These are phyloP conservation scores for Myxozyma nipponensis DNA, from an alignment of 805 yeast genomes.

Conservation along the genomic window DNA sequence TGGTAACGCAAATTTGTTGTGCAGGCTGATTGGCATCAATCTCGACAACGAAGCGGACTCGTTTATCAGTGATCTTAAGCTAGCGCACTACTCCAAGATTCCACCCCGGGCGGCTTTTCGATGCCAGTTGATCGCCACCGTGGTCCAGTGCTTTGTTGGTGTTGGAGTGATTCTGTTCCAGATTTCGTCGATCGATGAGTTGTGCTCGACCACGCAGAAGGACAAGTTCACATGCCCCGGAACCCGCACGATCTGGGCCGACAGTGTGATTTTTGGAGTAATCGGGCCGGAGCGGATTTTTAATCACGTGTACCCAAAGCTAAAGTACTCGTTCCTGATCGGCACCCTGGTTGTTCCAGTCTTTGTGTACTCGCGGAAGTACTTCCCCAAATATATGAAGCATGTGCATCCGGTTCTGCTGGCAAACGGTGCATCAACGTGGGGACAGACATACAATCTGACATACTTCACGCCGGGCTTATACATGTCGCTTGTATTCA, in stretches of 20 bases:
- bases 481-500: constrained; percentile 39
- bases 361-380: constrained; percentile 4
- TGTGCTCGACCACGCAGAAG: constrained; percentile 40
- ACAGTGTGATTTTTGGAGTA: constrained; percentile 54
- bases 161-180: constrained; percentile 41
- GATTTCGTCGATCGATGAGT: constrained; percentile 32
- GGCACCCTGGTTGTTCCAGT: constrained; percentile 24
- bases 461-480: constrained; percentile 25
- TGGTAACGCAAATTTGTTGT: constrained; percentile 22
- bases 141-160: constrained; percentile 42
- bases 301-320: constrained; percentile 20
- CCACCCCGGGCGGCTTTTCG: constrained; percentile 59
- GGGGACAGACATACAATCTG: constrained; percentile 12
- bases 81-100: constrained; percentile 61
- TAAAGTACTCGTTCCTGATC: constrained; percentile 23
- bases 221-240: constrained; percentile 44
- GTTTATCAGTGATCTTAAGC: constrained; percentile 54
- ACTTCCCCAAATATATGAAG: background rate
- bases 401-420: constrained; percentile 15
- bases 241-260: constrained; percentile 44
- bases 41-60: constrained; percentile 54
- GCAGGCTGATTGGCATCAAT: constrained; percentile 57
- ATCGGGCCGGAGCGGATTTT: constrained; percentile 55
- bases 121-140: constrained; percentile 47
- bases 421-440: constrained; percentile 12